Conservation (phyloP, 78 protist genomes). For the Guillardia theta region DNA sequence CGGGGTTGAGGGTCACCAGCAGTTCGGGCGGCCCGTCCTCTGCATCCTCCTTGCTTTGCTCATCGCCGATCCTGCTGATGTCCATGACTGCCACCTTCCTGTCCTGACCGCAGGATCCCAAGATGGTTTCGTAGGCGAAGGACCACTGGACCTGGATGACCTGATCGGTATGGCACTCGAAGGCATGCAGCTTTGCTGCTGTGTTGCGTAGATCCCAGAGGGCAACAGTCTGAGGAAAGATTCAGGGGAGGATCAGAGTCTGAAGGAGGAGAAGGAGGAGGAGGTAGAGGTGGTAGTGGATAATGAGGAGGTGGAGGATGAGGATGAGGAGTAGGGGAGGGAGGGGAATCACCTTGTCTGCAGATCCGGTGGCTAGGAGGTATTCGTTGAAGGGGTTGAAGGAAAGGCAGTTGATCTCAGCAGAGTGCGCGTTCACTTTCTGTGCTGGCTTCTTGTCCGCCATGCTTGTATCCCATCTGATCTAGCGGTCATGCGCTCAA, state of each 20-base stretch:
- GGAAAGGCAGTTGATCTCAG: not conserved
- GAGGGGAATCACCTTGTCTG: no score
- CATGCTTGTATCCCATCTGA: not conserved
- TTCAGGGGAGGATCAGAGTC: not conserved
- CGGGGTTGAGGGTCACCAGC: not conserved
- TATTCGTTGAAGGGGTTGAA: conserved; percentile 37
- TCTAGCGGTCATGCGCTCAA: not conserved
- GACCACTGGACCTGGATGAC: conserved; percentile 31
- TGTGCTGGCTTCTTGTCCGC: not conserved
- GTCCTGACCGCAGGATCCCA: conserved; percentile 57
- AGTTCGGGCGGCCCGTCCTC: conserved; percentile 83
- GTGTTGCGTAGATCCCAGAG: not conserved
- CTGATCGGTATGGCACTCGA: not conserved
- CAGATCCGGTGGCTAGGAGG: conserved; percentile 6
- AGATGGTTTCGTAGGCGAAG: not conserved
- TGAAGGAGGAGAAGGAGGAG: no score
- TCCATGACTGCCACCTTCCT: conserved; percentile 88
- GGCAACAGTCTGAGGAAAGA: conserved; percentile 34
- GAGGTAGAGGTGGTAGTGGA: no score
- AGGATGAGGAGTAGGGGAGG: no score
- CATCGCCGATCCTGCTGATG: conserved; percentile 82
- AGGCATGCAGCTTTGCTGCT: not conserved
- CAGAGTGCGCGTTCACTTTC: not conserved
- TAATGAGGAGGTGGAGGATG: no score
- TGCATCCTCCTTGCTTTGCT: conserved; percentile 84